Evolutionary conservation across 2,329 filamentous ascomycete genomes (phyloP).

Genomic region (Hymenoscyphus linearis): DNA sequence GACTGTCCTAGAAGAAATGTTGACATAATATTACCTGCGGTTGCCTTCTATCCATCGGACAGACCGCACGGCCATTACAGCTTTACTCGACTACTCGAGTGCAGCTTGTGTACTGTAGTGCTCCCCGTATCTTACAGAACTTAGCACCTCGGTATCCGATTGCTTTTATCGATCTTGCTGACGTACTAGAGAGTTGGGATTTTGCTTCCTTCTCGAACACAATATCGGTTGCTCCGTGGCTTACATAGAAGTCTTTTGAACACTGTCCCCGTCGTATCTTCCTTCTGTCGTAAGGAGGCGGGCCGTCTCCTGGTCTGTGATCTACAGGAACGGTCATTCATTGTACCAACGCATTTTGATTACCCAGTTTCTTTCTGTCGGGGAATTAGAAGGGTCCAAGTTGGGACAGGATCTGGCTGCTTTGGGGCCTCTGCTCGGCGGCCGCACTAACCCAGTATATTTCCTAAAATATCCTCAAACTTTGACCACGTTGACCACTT

Average conservation of each 20-base stretch:
- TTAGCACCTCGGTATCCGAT: background rate
- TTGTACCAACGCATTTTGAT: background rate
- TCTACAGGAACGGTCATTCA: background rate
- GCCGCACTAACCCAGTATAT: background rate
- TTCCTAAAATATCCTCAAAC: background rate
- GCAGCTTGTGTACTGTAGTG: background rate
- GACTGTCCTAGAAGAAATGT: background rate
- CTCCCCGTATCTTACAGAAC: background rate
- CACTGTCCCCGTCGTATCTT: background rate
- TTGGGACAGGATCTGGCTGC: background rate
- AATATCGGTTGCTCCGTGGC: background rate
- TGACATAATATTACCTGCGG: background rate
- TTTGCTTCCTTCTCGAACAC: background rate
- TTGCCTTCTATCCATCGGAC: background rate
- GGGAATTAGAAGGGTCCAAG: background rate
- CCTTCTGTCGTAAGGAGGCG: background rate
- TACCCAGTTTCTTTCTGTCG: background rate
- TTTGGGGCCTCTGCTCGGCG: background rate
- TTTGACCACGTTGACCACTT: background rate
- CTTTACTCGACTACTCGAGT: too few species aligned
- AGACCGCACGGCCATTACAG: background rate
- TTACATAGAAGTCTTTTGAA: background rate
- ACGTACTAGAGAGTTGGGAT: background rate
- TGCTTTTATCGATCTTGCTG: background rate
- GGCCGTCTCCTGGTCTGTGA: background rate